A percentile compares a stretch with the other conserved stretches of the same genome.
Evolutionary conservation across 1,284 basidiomycete genomes (phyloP).

Genomic region (Rugosomyces carneus): DNA sequence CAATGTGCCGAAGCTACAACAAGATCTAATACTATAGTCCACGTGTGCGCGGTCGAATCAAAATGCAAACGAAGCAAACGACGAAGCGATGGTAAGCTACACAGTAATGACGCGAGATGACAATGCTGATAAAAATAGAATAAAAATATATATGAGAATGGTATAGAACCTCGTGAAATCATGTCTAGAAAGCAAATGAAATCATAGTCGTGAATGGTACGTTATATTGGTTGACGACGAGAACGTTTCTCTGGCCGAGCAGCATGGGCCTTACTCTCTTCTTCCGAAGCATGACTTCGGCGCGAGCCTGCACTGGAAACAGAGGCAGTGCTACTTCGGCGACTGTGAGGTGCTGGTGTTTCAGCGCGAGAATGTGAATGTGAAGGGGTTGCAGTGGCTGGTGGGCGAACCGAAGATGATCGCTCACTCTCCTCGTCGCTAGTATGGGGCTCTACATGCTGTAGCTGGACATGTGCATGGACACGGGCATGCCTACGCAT

Average conservation of each 20-base stretch:
- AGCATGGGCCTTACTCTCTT: slow-evolving; percentile 20
- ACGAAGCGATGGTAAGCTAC: slow-evolving; percentile 1
- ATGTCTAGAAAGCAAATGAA: background rate
- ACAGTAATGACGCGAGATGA: background rate
- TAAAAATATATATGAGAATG: slow-evolving; percentile 5
- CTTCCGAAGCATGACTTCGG: slow-evolving; percentile 30
- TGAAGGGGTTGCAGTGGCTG: slow-evolving; percentile 10
- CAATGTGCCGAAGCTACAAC: slow-evolving; percentile 1
- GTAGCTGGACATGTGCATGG: slow-evolving; percentile 39
- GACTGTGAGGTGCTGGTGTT: slow-evolving; percentile 19
- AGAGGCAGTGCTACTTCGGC: slow-evolving; percentile 33
- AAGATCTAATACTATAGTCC: background rate
- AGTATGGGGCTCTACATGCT: slow-evolving; percentile 30
- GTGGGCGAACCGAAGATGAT: slow-evolving; percentile 21
- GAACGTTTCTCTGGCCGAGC: slow-evolving; percentile 28
- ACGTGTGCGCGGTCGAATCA: background rate
- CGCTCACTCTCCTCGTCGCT: slow-evolving; percentile 41
- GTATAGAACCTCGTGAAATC: background rate
- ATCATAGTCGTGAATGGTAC: background rate
- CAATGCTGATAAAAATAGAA: slow-evolving; percentile 11
- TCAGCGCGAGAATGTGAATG: slow-evolving; percentile 14
- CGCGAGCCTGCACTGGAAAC: slow-evolving; percentile 34
- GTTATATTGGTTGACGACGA: slow-evolving; percentile 22
- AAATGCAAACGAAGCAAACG: background rate
- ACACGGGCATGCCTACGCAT: slow-evolving; percentile 80